Evolutionary conservation across 1,139 yeast genomes (phyloP), one percentile per base, ranked within the genome.

Genomic region (Debaryomyces sp.): DNA sequence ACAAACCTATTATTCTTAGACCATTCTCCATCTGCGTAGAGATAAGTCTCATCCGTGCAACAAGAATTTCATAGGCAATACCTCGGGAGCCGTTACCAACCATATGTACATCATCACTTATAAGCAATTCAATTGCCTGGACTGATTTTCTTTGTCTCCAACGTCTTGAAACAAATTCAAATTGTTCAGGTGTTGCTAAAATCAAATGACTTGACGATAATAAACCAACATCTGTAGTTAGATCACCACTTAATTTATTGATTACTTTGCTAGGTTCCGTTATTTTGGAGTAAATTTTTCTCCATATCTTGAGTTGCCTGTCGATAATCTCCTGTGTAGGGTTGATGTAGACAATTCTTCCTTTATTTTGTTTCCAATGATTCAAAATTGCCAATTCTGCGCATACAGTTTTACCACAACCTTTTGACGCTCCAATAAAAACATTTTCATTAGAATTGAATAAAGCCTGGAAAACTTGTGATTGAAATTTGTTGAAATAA

Each of bases 101-200:
- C 45, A 70, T 61, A 57, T 94, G 97, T n/a, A 81, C 68, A 59
- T 90, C 94, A 64, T 90, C 97, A 45, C 83, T 82, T 45, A 94
- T 79, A 3, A 90, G 61, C 35, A 90, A 64, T 46, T 83, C 89
- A 30, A 94, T 80, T 0, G 81, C 66, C 51, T 87, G 91, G 4
- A 92, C 72, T 43, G 84, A 84, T 58, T 81, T 84, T 50, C 91
- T 72, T 54, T 83, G 87, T 56, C 85, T 84, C 98, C 98, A 94
- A 45, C 92, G 77, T 54, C 94, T 80, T 0, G 96, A 81, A 1
- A 91, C 60, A 2, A 70, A 56, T 53, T 89, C 92, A 72, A 90
- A 87, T 52, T 89, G 92, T 18, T 70, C 75, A 0, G 97, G 96
- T 0, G 97, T 90, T 3, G 89, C 82, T 15, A 92, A 64, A n/a